phyloP scores from a whole-genome alignment of 108 stramenopile genomes.

The Discostella pseudostelligera region DNA sequence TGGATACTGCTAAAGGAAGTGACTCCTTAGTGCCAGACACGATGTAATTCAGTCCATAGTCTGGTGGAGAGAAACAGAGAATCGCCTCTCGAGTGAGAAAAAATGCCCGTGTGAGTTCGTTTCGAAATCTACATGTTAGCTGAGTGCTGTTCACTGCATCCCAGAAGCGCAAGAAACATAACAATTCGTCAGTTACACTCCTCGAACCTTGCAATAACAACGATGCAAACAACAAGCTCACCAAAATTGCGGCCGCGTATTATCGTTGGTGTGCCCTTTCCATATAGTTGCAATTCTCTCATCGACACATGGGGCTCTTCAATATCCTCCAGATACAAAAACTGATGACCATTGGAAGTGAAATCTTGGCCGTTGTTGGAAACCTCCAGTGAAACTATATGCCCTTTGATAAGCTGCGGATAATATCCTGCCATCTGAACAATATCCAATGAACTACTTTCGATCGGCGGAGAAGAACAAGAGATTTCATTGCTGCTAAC shows the following conservation, averaged over 20 bases:
- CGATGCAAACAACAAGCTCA: conserved; percentile 10
- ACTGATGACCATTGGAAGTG: conserved; percentile 29
- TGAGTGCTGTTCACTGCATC: conserved; percentile 30
- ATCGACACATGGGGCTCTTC: conserved; percentile 16
- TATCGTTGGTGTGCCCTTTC: conserved; percentile 36
- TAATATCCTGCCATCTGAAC: conserved; percentile 33
- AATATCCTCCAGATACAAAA: conserved; percentile 46
- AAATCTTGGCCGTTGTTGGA: conserved; percentile 61
- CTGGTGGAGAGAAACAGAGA: conserved; percentile 44
- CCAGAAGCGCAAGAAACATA: neutral
- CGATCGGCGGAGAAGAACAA: conserved; percentile 59
- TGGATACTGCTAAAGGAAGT: conserved; percentile 25
- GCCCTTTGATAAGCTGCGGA: conserved; percentile 50
- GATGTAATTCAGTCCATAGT: conserved; percentile 21
- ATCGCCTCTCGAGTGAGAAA: conserved; percentile 38
- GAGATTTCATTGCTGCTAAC: conserved; percentile 41
- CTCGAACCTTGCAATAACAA: conserved; percentile 51
- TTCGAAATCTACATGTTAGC: conserved; percentile 41
- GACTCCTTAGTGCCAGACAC: conserved; percentile 10
- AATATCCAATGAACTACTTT: conserved; percentile 12
- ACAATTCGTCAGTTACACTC: conserved; percentile 32
- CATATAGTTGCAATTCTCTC: conserved; percentile 20
- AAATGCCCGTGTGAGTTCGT: conserved; percentile 21
- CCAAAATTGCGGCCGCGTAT: conserved; percentile 46
- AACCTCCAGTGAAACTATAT: conserved; percentile 61